A percentile compares a stretch with the other conserved stretches of the same genome.
phyloP scores from a whole-genome alignment of 148 eudicot species.

The Drosera capensis region DNA sequence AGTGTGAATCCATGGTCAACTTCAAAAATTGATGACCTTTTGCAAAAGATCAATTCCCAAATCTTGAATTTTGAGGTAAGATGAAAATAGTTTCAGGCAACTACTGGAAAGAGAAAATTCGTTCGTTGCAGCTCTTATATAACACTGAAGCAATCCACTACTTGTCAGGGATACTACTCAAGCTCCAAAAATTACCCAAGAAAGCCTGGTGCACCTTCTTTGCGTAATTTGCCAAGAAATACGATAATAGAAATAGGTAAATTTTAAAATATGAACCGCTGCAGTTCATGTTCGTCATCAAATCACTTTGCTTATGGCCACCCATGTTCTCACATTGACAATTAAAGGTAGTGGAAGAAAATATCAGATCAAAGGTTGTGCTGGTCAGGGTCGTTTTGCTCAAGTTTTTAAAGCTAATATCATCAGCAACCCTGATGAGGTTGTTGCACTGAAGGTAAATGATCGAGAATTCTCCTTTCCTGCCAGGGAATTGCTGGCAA shows the following conservation, averaged over 20 bases:
- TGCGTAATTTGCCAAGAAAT: conserved; percentile 52
- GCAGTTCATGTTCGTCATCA: not conserved
- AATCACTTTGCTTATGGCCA: not conserved
- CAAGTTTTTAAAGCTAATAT: conserved; percentile 75
- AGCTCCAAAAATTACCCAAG: conserved; percentile 51
- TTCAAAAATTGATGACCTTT: conserved; percentile 25
- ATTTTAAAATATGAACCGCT: not conserved
- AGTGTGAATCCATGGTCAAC: conserved; percentile 63
- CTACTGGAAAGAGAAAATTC: not conserved
- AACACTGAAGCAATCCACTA: not conserved
- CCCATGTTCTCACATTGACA: conserved; percentile 3
- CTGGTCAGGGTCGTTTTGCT: conserved; percentile 90
- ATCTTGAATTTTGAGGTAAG: conserved; percentile 51
- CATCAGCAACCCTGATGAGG: conserved; percentile 50
- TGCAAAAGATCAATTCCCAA: conserved; percentile 45
- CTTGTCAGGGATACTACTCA: conserved; percentile 61
- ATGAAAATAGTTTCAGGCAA: not conserved
- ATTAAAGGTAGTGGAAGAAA: conserved; percentile 54
- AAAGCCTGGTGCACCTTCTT: conserved; percentile 40
- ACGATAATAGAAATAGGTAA: conserved; percentile 79
- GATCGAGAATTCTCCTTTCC: conserved; percentile 1
- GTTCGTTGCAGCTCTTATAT: not conserved
- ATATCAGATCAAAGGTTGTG: conserved; percentile 79
- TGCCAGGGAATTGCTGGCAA: conserved; percentile 2
- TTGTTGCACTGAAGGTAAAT: conserved; percentile 77